Base-by-base conservation (phyloP, 345 rosid species). In the Anastatica hierochuntica region DNA sequence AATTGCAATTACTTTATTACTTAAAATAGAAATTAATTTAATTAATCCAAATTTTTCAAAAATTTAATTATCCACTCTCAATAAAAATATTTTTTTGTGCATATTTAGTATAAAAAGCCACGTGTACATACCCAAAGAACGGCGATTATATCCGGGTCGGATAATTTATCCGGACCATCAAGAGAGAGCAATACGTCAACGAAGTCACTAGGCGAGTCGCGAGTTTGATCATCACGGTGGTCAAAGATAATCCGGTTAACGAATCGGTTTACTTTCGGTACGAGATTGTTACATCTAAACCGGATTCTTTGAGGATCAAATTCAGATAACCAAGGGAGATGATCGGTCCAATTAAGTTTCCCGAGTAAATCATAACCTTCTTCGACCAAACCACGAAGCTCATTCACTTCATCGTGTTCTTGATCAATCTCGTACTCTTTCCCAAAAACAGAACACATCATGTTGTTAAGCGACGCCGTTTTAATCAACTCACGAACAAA, bases 391-490 rank as follows among this genome's bases (percentile, higher is more conserved):
- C 9, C 74, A 48, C 66, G 60, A 1, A 85, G 71, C 53, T 78
- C 72, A 49, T 57, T 70, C 0, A 68, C 78, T 66, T 85, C 87
- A 1, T 42, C 35, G 19, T 67, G 62, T 4, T 29, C 53, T 0
- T 70, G 35, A 42, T 63, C 78, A 38, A 82, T 47, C 35, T 42
- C 56, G 17, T 82, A 85, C 13, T 76, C 58, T 36, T 53, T 68
- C 24, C 95, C 95, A 34, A 85, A 85, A 58, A 85, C 79, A 8
- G 87, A 79, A 42, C 77, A 64, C 95, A 85, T 80, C 87, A 85
- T 85, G 63, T 76, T 76, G 36, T 74, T 78, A 12, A 85, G 71
- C 16, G 95, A 85, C 33, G 87, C 95, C 37, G 72, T 67, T 74
- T 82, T 82, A 3, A 85, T 66, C 36, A 78, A 17, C 11, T 80